Base-by-base conservation (phyloP, 345 rosid species). In the Tarenaya hassleriana region DNA sequence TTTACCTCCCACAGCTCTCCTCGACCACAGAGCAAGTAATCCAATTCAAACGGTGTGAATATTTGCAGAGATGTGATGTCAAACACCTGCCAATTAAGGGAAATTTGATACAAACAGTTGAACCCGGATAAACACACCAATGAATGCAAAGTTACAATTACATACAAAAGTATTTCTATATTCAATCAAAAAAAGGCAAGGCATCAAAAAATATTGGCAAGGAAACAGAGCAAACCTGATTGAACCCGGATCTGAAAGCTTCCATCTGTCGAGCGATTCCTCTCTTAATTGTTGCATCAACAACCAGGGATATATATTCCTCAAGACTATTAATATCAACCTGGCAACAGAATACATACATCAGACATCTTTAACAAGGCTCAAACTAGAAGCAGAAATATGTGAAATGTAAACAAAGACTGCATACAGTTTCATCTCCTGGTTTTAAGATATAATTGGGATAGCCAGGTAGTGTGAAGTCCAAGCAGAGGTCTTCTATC, bases 1-100 rank as follows among this genome's bases (percentile, higher is more conserved):
- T 17, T 66, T 75, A 88, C 97, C 97, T 94, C 82, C 99, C 99
- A 88, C 80, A 88, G 52, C 73, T 94, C 99, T 67, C 97, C 75
- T 35, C 88, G 97, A 34, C 99, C 97, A 68, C 99, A 94, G 12
- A 94, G 80, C 80, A 88, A 73, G 68, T 94, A 76, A 62, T 94
- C 99, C 78, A 88, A 63, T 57, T 94, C 99, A 27, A 62, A 71
- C 16, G 99, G 89, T 24, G 83, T 73, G 74, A 94, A 94, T 73
- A 94, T 82, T 94, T 88, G 97, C 21, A 94, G 69, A 11, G 97
- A 80, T 32, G 94, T 47, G 45, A 94, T 59, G 71, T 94, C 99
- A 75, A 94, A 86, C 50, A 94, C 99, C 99, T 94, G 81, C 35
- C 62, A 34, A 17, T 63, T 31, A 45, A 37, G 1, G 41, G 10